Base-by-base conservation (phyloP, 2,329 filamentous ascomycete genomes). In the Calonectria pseudoturangicola region DNA sequence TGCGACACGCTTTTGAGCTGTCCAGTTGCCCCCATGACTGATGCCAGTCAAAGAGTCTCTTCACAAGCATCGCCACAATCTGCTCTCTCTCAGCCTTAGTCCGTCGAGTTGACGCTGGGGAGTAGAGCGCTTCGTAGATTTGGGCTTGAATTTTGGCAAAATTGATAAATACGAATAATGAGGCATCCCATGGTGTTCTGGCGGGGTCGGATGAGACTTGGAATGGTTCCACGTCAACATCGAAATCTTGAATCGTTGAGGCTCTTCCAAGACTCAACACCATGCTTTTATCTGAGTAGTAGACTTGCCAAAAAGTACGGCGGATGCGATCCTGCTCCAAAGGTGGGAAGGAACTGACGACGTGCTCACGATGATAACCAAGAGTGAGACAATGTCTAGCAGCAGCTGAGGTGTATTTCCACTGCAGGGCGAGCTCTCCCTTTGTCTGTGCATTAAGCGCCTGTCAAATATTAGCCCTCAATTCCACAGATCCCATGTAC, bases 141-240 rank as follows among this genome's bases (percentile, higher is more conserved):
- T 60, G 54, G 13, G 54, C n/a, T n/a, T 60, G 54, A 6, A 60
- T 60, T 25, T 60, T 60, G 33, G 54, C 54, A 16, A 60, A 41
- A 9, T 60, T 60, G 54, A 60, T 3, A 36, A 60, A 60, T 9
- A 27, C 8, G 54, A 41, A 41, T 2, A 60, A 21, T 8, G 33
- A 41, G 2, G 21, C 9, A 7, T 60, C 54, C 54, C 54, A 60
- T 1, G 54, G 33, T 2, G 27, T 13, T 13, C 54, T 36, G 15
- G 21, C 54, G 6, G 54, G 54, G 21, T 60, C 54, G 1, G 54
- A 60, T 18, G 54, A 41, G 4, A 60, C 12, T 13, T 60, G 10
- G 33, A 27, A 25, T 27, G 54, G 36, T 12, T 60, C 54, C 0
- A 60, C 54, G 4, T 60, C 54, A 9, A 60, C 8, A 21, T 60